A percentile compares a stretch with the other conserved stretches of the same genome.
Conservation (phyloP, 176 grass and related monocot genomes). For the Eleusine indica region DNA sequence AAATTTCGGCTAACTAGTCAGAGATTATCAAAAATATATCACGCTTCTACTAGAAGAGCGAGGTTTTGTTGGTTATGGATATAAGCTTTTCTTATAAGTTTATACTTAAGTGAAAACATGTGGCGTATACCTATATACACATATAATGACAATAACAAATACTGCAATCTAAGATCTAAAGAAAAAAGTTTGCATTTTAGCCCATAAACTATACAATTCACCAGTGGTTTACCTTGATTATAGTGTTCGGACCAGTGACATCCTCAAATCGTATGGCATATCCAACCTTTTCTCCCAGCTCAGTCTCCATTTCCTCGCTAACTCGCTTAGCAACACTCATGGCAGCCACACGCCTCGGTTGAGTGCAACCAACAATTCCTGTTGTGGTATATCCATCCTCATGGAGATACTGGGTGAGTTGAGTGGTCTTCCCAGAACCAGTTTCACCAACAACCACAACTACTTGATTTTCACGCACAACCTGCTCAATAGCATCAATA, state of each 20-base stretch:
- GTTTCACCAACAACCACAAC: slow-evolving; percentile 96
- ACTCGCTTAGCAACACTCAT: slow-evolving; percentile 99
- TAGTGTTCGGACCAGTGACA: slow-evolving; percentile 77
- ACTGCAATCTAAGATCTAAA: not conserved
- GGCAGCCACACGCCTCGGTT: slow-evolving; percentile 98
- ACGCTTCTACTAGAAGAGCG: not conserved
- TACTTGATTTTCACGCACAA: slow-evolving; percentile 98
- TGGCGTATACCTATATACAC: not conserved
- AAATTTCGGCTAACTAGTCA: slow-evolving; percentile 15
- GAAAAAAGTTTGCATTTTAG: not conserved
- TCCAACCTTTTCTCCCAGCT: slow-evolving; percentile 88
- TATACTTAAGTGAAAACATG: slow-evolving; percentile 22
- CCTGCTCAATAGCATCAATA: slow-evolving; percentile 51
- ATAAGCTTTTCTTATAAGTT: not conserved
- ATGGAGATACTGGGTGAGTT: slow-evolving; percentile 94
- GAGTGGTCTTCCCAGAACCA: slow-evolving; percentile 98
- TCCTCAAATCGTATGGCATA: slow-evolving; percentile 99
- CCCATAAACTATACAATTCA: not conserved
- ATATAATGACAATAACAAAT: slow-evolving; percentile 25
- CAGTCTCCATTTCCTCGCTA: slow-evolving; percentile 98
- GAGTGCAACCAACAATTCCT: slow-evolving; percentile 90
- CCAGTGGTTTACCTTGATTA: slow-evolving; percentile 77
- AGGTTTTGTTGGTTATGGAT: slow-evolving; percentile 12
- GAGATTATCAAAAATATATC: slow-evolving; percentile 16
- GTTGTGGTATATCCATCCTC: slow-evolving; percentile 91